Conservation (phyloP, 1,284 basidiomycete species). For the Mycosarcoma mackinlayi region DNA sequence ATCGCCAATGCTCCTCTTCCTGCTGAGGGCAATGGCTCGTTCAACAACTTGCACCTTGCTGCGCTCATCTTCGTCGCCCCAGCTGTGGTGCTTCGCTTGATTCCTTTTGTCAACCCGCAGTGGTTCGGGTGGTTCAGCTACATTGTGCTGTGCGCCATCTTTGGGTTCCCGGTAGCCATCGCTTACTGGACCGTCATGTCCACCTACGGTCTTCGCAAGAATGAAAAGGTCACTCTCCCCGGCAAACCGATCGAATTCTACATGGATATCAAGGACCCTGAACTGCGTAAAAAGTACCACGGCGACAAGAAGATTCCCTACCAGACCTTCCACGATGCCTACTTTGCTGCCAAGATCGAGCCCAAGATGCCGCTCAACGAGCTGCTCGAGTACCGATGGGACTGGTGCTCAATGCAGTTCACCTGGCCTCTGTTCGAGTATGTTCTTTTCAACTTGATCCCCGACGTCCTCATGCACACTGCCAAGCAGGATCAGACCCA, state of each 20-base stretch:
- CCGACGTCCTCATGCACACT: constrained; percentile 92
- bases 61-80: constrained; percentile 70
- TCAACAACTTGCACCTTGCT: constrained; percentile 76
- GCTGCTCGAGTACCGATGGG: constrained; percentile 90
- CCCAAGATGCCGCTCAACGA: constrained; percentile 96
- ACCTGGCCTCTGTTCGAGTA: constrained; percentile 92
- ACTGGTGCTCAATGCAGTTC: constrained; percentile 89
- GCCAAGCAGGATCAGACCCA: constrained; percentile 92
- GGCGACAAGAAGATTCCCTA: constrained; percentile 91
- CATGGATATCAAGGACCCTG: constrained; percentile 86
- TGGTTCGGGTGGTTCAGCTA: constrained; percentile 66
- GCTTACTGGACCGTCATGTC: constrained; percentile 92
- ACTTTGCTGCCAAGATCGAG: constrained; percentile 95
- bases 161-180: constrained; percentile 81
- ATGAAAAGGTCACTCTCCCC: constrained; percentile 88
- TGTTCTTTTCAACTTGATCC: constrained; percentile 86
- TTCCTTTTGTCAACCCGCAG: constrained; percentile 65
- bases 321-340: constrained; percentile 97
- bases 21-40: constrained; percentile 68
- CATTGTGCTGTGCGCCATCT: constrained; percentile 75
- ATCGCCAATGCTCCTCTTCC: constrained; percentile 65
- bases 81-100: constrained; percentile 62
- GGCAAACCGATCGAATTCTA: constrained; percentile 81
- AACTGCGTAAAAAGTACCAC: constrained; percentile 80
- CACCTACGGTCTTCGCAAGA: constrained; percentile 81